Conservation (phyloP, 352 stramenopile species). For the Plasmopara muralis region DNA sequence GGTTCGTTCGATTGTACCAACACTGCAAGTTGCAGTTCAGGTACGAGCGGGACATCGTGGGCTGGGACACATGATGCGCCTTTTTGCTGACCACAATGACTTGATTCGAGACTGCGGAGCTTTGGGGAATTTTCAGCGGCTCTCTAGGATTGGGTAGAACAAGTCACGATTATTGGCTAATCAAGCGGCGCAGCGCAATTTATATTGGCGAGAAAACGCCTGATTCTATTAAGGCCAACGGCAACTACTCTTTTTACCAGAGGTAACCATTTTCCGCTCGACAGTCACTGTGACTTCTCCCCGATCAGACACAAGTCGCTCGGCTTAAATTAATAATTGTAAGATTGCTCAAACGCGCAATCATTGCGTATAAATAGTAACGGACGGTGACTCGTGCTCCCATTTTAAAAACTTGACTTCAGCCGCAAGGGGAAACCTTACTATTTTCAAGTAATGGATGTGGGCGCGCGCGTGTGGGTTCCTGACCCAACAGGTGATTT, state of each 20-base stretch:
- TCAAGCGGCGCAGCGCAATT: background rate
- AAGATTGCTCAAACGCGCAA: conserved; percentile 5
- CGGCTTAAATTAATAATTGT: background rate
- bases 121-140: conserved; percentile 19
- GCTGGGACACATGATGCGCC: conserved; percentile 12
- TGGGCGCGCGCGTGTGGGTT: conserved; percentile 65
- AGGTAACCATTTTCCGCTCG: background rate
- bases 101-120: conserved; percentile 6
- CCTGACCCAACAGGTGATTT: conserved; percentile 37
- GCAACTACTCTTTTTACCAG: conserved; percentile 7
- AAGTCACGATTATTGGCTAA: conserved; percentile 14
- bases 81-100: conserved; percentile 4
- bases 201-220: conserved; percentile 18
- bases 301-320: conserved; percentile 10
- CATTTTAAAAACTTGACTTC: background rate
- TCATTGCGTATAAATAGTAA: background rate
- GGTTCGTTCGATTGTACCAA: no score
- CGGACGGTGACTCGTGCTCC: no score
- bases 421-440: background rate
- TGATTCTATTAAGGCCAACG: conserved; percentile 26
- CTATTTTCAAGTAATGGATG: conserved; percentile 45
- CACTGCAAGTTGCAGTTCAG: conserved; percentile 1
- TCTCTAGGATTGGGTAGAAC: conserved; percentile 17
- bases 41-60: conserved; percentile 1
- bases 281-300: conserved; percentile 18